Conservation (phyloP, 140 eudicot genomes). For the Anethum foeniculum region DNA sequence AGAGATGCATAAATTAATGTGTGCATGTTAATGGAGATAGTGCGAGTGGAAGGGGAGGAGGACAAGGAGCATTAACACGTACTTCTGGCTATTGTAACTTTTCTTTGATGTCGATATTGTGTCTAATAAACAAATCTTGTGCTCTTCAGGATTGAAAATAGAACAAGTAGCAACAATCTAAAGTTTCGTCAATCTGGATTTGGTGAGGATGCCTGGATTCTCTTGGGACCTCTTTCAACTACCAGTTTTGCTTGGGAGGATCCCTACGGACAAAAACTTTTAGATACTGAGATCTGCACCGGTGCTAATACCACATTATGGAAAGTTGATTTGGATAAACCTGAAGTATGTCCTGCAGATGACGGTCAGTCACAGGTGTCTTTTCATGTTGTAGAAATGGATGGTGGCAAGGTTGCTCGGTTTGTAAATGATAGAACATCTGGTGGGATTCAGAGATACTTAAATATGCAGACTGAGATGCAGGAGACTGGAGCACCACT, state of each 20-base stretch:
- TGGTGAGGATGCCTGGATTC: slow-evolving; percentile 56
- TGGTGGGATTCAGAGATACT: slow-evolving; percentile 43
- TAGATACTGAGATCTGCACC: slow-evolving; percentile 46
- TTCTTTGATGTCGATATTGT: neutral
- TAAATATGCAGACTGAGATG: slow-evolving; percentile 33
- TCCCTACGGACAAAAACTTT: slow-evolving; percentile 65
- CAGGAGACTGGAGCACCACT: slow-evolving; percentile 55
- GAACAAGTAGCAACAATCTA: slow-evolving; percentile 49
- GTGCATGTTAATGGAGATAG: neutral
- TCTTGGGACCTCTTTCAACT: slow-evolving; percentile 61
- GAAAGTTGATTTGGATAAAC: slow-evolving; percentile 49
- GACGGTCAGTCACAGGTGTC: slow-evolving; percentile 40
- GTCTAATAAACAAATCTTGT: slow-evolving; percentile 7
- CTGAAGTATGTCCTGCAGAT: slow-evolving; percentile 40
- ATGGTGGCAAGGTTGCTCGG: slow-evolving; percentile 63
- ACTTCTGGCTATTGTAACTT: neutral
- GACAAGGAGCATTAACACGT: neutral
- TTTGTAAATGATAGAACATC: slow-evolving; percentile 42
- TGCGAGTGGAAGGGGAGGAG: neutral
- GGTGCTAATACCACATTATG: slow-evolving; percentile 25
- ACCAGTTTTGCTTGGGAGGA: slow-evolving; percentile 71
- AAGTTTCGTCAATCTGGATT: slow-evolving; percentile 80
- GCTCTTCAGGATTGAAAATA: slow-evolving; percentile 71
- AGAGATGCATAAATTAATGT: neutral
- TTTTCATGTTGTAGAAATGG: slow-evolving; percentile 58